A percentile compares a stretch with the other conserved stretches of the same genome.
Conservation (phyloP, 1,284 basidiomycete genomes). For the Volvariella surrecta region DNA sequence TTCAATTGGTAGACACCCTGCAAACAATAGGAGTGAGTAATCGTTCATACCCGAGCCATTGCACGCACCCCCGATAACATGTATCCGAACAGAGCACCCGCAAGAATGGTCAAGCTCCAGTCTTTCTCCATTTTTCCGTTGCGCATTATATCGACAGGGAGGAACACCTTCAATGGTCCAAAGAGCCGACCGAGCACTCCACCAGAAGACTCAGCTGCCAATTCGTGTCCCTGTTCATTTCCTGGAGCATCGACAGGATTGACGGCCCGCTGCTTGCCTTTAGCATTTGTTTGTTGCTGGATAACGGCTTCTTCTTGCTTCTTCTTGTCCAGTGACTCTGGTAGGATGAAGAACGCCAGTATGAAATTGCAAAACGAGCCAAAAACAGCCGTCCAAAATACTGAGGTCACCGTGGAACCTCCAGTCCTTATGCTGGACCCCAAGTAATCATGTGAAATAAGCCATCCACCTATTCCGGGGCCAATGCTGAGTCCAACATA, state of each 20-base stretch:
- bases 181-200: conserved; percentile 23
- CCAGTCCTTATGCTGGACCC: conserved; percentile 5
- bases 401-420: conserved; percentile 25
- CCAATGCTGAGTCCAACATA: conserved; percentile 69
- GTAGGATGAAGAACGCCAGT: conserved; percentile 38
- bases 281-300: neutral
- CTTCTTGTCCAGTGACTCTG: conserved; percentile 36
- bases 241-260: neutral
- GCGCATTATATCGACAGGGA: conserved; percentile 27
- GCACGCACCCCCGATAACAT: conserved; percentile 36
- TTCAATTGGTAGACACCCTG: conserved; percentile 46
- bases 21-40: neutral
- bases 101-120: conserved; percentile 42
- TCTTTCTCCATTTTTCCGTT: conserved; percentile 26
- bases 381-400: conserved; percentile 34
- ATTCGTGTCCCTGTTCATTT: neutral
- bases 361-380: conserved; percentile 32
- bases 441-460: conserved; percentile 40
- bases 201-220: no score
- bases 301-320: conserved; percentile 13
- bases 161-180: conserved; percentile 34
- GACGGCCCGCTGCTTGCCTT: conserved; percentile 7
- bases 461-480: conserved; percentile 62
- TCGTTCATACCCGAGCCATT: conserved; percentile 2
- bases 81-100: conserved; percentile 31